Evolutionary conservation across 768 basidiomycete species (phyloP).

Genomic region (Gyrodon lividus): DNA sequence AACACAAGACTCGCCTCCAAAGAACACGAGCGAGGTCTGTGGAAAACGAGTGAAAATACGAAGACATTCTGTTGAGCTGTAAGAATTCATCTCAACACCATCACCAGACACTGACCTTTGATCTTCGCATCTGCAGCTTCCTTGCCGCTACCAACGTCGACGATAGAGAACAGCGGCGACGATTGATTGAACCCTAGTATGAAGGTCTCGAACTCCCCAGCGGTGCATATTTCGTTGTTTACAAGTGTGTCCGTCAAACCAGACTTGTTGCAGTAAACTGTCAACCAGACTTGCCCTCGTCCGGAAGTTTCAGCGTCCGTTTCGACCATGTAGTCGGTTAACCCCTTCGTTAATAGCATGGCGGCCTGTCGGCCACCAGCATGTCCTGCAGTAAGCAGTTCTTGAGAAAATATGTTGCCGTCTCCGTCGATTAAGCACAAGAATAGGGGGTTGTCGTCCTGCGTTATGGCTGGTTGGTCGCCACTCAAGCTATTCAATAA

Average conservation of each 20-base stretch:
- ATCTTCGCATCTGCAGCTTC: slow-evolving; percentile 44
- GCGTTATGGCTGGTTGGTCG: neutral
- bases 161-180: slow-evolving; percentile 39
- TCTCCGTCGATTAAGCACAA: slow-evolving; percentile 41
- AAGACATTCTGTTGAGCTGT: slow-evolving; percentile 39
- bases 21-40: slow-evolving; percentile 40
- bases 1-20: slow-evolving; percentile 30
- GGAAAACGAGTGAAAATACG: slow-evolving; percentile 56
- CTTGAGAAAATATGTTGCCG: slow-evolving; percentile 38
- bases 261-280: slow-evolving; percentile 37
- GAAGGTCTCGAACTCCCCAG: slow-evolving; percentile 37
- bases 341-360: slow-evolving; percentile 34
- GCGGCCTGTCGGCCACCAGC: slow-evolving; percentile 38
- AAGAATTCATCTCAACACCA: neutral
- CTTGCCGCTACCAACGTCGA: slow-evolving; percentile 43
- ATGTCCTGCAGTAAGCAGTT: slow-evolving; percentile 31
- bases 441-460: slow-evolving; percentile 42
- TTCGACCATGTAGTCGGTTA: slow-evolving; percentile 33
- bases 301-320: slow-evolving; percentile 22
- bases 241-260: slow-evolving; percentile 34
- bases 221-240: slow-evolving; percentile 29
- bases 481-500: neutral
- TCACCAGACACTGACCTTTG: slow-evolving; percentile 27
- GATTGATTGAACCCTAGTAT: slow-evolving; percentile 40
- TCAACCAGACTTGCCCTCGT: slow-evolving; percentile 36